Evolutionary conservation across 768 basidiomycete genomes (phyloP), one percentile per base, ranked within the genome.

Genomic region (Hydnomerulius pinastri): DNA sequence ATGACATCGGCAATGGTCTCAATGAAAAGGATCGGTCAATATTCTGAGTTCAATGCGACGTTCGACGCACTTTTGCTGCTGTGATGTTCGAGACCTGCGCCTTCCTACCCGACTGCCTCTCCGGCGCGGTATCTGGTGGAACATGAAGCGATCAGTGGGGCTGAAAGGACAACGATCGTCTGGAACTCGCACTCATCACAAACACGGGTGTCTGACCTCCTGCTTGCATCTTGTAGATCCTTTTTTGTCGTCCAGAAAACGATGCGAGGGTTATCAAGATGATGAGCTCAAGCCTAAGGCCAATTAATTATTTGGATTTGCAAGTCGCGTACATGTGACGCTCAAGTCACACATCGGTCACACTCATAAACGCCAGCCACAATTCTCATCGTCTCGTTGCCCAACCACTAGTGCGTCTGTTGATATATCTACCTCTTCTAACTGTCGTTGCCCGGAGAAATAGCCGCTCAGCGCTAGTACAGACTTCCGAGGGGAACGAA

Each of bases 1-100:
- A 98, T 98, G 4, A 99, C 95, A 78, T 98, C 97, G 55, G 96
- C 93, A 1, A 98, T 94, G 8, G 93, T 97, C 94, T 95, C 51
- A 18, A 48, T 12, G 24, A 20, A 12, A 55, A 49, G 36, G 48
- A 43, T 47, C 27, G 51, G 45, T 46, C 24, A 23, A 23, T 7
- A 24, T 9, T 2, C 57, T 42, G 8, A 21, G 9, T 28, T 1
- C 32, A 17, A 27, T 21, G 11, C 20, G 24, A 12, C 6, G 6
- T 15, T 10, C 8, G 20, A 56, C 79, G 48, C 36, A 92, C 93
- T 81, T 98, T 98, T 43, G 94, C 95, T 8, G 96, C 94, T 1
- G 90, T 93, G 72, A 98, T 98, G 68, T 98, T 98, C 30, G 92
- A 94, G 53, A 90, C 86, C 74, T 97, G 95, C 0, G 96, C 96